Evolutionary conservation across 2,329 filamentous ascomycete species (phyloP), one percentile per base, ranked within the genome.

Genomic region (Ceratocystis albifundus): DNA sequence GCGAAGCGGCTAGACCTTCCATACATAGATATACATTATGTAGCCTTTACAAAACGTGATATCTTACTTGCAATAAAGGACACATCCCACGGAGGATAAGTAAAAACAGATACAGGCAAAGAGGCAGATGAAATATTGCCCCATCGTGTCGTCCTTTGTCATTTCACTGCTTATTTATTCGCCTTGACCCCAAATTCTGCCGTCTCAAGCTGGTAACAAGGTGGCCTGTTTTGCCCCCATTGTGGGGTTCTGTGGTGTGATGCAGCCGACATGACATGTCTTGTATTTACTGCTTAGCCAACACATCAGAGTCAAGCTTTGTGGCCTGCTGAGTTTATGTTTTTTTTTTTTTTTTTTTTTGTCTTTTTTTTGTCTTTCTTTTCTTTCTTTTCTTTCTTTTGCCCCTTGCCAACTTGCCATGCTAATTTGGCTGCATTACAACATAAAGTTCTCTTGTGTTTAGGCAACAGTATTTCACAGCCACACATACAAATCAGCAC

Each of bases 191-290:
- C 53, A 17, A 57, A n/a, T 36, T 10, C 44, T 0, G 32, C 32
- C 28, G 61, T 32, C 61, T 63, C 45, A 63, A 63, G 15, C 44
- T 22, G 61, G 61, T 17, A 45, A 45, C 45, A 63, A 63, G 15
- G 61, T 63, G 61, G 61, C 25, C 61, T 63, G 61, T 63, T 63
- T 63, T 48, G 61, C 44, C 61, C 22, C 61, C 45, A 63, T 53
- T 63, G 61, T 44, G 61, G 61, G 61, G 22, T 20, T 63, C 50
- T 63, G 45, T 63, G 61, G 61, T 63, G 45, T 50, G 61, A 63
- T 48, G 7, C 44, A 22, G 20, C 30, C 25, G 30, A 22, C 61
- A 62, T 53, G 30, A 22, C 61, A 62, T 53, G 48, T 25, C 48
- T 53, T 53, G 48, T 25, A 10, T 30, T 48, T 57, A 15, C 53